Conservation (phyloP, 139 green algal genomes). For the Ostreobium quekettii region DNA sequence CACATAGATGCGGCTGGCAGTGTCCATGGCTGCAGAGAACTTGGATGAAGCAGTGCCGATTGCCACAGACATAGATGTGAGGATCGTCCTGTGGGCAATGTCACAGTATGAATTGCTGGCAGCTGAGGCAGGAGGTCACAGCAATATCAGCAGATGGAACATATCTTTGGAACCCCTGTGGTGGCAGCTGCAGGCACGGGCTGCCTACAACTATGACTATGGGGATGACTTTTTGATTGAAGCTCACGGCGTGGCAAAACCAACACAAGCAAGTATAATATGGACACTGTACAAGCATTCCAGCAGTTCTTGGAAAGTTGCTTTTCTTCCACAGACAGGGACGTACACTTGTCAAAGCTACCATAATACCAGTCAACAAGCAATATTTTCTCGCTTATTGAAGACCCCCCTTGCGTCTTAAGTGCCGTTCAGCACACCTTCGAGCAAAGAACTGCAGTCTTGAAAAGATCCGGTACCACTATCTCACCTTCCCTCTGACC, state of each 20-base stretch:
- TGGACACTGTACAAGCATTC: too few species aligned
- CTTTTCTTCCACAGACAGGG: too few species aligned
- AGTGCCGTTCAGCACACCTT: not conserved
- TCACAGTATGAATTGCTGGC: not conserved
- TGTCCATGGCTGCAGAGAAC: slow-evolving; percentile 63
- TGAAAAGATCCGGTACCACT: not conserved
- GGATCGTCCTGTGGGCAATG: slow-evolving; percentile 20
- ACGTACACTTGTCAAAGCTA: too few species aligned
- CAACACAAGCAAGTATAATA: too few species aligned
- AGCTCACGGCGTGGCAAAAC: too few species aligned
- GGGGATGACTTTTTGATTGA: too few species aligned
- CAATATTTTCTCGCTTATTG: not conserved
- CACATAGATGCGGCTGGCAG: slow-evolving; percentile 51
- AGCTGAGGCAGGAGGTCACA: slow-evolving; percentile 27
- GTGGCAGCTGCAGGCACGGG: too few species aligned
- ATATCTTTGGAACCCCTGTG: not conserved
- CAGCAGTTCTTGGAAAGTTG: too few species aligned
- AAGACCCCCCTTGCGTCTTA: not conserved
- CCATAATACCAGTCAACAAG: not conserved
- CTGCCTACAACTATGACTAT: too few species aligned
- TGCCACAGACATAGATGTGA: slow-evolving; percentile 50
- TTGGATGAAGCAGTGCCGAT: slow-evolving; percentile 49
- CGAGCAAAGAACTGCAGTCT: not conserved
- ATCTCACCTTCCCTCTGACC: slow-evolving; percentile 32
- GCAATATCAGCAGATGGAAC: slow-evolving; percentile 26